These are phyloP conservation scores for Kuraishia cidri DNA, from an alignment of 805 yeast genomes.

Conservation along the genomic window DNA sequence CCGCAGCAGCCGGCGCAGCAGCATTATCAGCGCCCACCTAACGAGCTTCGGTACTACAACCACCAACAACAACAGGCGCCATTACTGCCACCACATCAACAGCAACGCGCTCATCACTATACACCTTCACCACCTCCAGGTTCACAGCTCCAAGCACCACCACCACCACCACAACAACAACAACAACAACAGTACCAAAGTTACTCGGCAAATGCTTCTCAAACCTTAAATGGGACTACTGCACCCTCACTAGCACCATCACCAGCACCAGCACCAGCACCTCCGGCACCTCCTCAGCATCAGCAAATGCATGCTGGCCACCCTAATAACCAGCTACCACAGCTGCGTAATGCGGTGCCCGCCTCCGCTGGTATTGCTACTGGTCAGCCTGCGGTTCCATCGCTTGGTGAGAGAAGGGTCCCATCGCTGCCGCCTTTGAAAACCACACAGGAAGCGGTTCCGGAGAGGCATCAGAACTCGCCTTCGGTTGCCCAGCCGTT, in stretches of 20 bases:
- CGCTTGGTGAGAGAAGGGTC: constrained; percentile 1
- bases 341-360: no score
- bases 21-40: constrained; percentile 8
- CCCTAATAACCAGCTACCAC: constrained; percentile 4
- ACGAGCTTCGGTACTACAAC: not conserved
- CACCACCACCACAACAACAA: constrained; percentile 3
- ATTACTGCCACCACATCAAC: no score
- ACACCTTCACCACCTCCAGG: constrained; percentile 4
- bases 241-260: not conserved
- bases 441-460: constrained; percentile 6
- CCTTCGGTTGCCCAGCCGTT: no score
- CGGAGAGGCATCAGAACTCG: constrained; percentile 6
- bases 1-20: constrained; percentile 2
- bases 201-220: constrained; percentile 2
- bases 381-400: constrained; percentile 1
- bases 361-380: no score
- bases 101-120: no score
- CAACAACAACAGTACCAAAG: constrained; percentile 6
- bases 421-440: constrained; percentile 4
- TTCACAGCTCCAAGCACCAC: constrained; percentile 1
- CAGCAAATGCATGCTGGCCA: constrained; percentile 1
- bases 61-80: constrained; percentile 1
- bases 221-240: not conserved
- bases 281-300: constrained; percentile 1
- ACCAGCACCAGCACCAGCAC: not conserved